These are phyloP conservation scores for Citrus sp. DNA, from an alignment of 345 rosid genomes.

Conservation along the genomic window DNA sequence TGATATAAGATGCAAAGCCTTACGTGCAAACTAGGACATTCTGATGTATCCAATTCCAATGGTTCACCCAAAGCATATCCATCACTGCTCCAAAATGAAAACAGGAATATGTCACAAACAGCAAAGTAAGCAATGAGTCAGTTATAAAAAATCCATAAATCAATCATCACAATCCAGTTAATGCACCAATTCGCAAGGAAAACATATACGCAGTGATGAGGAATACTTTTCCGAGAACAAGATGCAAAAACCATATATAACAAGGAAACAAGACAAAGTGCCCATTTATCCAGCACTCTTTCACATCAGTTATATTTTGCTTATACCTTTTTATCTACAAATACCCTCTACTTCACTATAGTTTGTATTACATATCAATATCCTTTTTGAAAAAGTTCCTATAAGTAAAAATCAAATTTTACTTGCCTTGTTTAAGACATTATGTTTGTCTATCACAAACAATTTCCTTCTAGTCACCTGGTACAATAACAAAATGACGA, in stretches of 20 bases:
- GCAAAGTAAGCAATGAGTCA: background rate
- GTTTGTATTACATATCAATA: background rate
- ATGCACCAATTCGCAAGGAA: background rate
- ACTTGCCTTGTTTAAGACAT: too few species aligned
- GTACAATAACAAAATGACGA: too few species aligned
- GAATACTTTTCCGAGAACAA: background rate
- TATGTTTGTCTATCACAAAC: too few species aligned
- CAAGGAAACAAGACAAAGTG: background rate
- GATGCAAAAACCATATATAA: background rate
- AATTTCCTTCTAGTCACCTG: too few species aligned
- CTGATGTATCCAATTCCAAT: slow-evolving; percentile 38
- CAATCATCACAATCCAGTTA: background rate
- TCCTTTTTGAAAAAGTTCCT: too few species aligned
- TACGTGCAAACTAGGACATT: slow-evolving; percentile 38
- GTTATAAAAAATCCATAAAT: background rate
- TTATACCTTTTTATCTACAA: background rate
- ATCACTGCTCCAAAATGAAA: slow-evolving; percentile 51
- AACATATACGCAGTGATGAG: background rate
- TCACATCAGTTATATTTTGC: background rate
- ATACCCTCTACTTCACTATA: background rate
- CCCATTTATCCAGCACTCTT: background rate
- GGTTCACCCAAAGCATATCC: slow-evolving; percentile 42
- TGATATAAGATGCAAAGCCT: slow-evolving; percentile 25
- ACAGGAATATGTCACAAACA: background rate
- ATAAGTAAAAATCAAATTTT: too few species aligned